Base-by-base conservation (phyloP, 495 filamentous ascomycete species). In the Astrothelium subdiscretum region DNA sequence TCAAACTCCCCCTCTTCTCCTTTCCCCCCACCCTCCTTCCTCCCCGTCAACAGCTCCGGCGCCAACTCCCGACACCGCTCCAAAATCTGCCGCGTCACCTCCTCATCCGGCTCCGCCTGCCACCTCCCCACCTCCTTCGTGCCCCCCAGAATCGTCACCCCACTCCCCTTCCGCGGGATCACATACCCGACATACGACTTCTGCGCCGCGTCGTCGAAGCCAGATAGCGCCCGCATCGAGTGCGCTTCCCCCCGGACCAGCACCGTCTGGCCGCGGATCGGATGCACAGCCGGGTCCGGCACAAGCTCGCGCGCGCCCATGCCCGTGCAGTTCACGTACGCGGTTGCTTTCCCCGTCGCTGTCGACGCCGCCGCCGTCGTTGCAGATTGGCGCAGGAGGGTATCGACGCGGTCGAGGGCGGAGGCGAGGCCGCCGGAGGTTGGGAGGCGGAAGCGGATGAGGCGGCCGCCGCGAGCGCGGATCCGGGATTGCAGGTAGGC, bases 101-200 rank as follows among this genome's bases (percentile, higher is more conserved):
- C 70, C 11, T 65, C 69, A 44, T 77, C 72, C 31, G 58, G 64
- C 63, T 32, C 66, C 64, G 57, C 68, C 48, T 59, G 67, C 75
- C 75, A 77, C 35, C 68, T 62, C 12, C 68, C 70, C 4, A 22
- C 65, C 65, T 72, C 66, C 60, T 72, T 74, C 32, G 70, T 73
- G 8, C 75, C 75, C 18, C 75, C 75, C 24, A 77, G 65, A 10
- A 77, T 71, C 8, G 69, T 75, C 3, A 59, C 70, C 20, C 66
- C 69, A 24, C 68, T 68, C 20, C 72, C 73, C 10, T 72, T 70
- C 22, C 75, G 62, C 38, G 73, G 73, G 51, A 77, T 74, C 31
- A 66, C 66, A 59, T 75, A 74, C n/a, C 66, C 58, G 0, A 63
- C 59, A 31, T 62, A 62, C 20, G 4, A 2, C 57, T 24, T 26